These are phyloP conservation scores for Boletus mariae DNA, from an alignment of 1,284 basidiomycete genomes.

Conservation along the genomic window DNA sequence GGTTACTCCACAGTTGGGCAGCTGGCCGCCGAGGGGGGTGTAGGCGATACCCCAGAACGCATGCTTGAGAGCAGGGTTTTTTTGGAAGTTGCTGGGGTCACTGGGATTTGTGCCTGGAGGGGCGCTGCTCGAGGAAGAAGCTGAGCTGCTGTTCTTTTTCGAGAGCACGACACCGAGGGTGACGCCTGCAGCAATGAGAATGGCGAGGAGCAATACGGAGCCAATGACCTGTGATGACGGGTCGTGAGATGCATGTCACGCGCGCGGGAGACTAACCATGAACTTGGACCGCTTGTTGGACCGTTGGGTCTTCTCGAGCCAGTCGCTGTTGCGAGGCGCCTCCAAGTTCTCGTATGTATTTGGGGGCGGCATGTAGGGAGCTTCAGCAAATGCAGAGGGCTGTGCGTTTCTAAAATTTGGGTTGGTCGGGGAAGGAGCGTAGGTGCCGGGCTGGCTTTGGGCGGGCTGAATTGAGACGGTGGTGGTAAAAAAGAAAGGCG, in stretches of 20 bases:
- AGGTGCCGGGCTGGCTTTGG: constrained; percentile 24
- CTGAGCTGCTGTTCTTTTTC: constrained; percentile 24
- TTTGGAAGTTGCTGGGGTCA: constrained; percentile 64
- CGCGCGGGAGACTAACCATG: constrained; percentile 24
- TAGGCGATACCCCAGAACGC: constrained; percentile 75
- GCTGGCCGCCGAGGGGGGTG: constrained; percentile 55
- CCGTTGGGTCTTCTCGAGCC: constrained; percentile 31
- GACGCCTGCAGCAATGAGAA: constrained; percentile 31
- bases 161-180: constrained; percentile 32
- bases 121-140: constrained; percentile 5
- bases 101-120: constrained; percentile 44
- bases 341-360: constrained; percentile 28
- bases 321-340: constrained; percentile 27
- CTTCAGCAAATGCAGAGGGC: constrained; percentile 25
- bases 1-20: constrained; percentile 48
- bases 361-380: constrained; percentile 27
- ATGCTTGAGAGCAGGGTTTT: constrained; percentile 57
- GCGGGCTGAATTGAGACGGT: constrained; percentile 13
- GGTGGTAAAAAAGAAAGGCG: not conserved
- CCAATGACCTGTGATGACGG: constrained; percentile 32
- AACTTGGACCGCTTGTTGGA: constrained; percentile 32
- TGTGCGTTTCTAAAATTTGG: constrained; percentile 26
- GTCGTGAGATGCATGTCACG: not conserved
- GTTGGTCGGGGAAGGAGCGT: constrained; percentile 30
- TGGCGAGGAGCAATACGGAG: constrained; percentile 24